These are phyloP conservation scores for Russula ochroleuca DNA, from an alignment of 768 basidiomycete species.

Conservation along the genomic window DNA sequence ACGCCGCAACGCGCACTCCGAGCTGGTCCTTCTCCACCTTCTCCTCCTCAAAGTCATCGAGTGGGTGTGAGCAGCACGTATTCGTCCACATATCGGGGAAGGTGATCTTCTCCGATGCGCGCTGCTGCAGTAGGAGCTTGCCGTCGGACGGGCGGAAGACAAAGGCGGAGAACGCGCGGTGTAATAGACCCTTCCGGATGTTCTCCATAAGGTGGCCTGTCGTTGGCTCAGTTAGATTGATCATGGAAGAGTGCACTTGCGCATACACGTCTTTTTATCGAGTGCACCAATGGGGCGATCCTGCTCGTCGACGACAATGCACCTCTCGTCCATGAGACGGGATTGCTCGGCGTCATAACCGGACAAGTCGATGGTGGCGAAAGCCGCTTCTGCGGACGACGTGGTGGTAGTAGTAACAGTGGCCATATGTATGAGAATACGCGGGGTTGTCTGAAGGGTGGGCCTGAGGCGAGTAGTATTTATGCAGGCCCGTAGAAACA, in stretches of 20 bases:
- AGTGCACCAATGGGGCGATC: conserved; percentile 80
- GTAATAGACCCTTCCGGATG: conserved; percentile 88
- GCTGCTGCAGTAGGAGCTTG: conserved; percentile 87
- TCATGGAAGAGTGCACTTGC: not conserved
- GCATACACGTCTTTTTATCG: conserved; percentile 94
- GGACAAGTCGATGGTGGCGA: conserved; percentile 73
- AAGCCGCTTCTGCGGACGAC: conserved; percentile 28
- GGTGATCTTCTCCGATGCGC: conserved; percentile 98
- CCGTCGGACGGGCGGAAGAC: conserved; percentile 94
- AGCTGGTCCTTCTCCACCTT: conserved; percentile 70
- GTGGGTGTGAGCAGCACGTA: conserved; percentile 96
- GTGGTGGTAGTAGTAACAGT: conserved; percentile 38
- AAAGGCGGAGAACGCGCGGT: conserved; percentile 97
- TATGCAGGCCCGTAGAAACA: conserved; percentile 6
- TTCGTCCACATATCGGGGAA: conserved; percentile 99
- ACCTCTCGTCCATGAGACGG: conserved; percentile 91
- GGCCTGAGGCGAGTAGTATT: conserved; percentile 14
- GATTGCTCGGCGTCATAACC: conserved; percentile 91
- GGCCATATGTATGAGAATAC: conserved; percentile 29
- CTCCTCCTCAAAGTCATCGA: conserved; percentile 86
- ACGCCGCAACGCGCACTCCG: conserved; percentile 87
- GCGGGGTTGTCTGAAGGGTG: conserved; percentile 3
- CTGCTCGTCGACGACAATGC: conserved; percentile 87
- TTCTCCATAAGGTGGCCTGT: conserved; percentile 97
- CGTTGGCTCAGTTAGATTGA: conserved; percentile 5